These are phyloP conservation scores for Calocybe indica DNA, from an alignment of 768 basidiomycete genomes.

Conservation along the genomic window DNA sequence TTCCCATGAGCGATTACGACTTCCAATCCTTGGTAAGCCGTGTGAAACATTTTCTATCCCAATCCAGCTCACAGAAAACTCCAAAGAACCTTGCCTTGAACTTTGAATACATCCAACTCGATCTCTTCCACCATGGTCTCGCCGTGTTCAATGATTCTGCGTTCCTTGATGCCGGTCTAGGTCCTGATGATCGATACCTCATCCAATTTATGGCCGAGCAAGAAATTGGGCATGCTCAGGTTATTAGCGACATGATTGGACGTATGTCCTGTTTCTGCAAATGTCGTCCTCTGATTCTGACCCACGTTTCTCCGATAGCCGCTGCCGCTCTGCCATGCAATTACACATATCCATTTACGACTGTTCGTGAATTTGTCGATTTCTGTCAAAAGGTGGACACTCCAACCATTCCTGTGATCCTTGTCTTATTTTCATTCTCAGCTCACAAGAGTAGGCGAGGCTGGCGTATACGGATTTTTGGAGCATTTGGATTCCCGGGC, in stretches of 20 bases:
- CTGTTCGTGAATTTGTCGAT: conserved; percentile 53
- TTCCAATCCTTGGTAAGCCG: conserved; percentile 39
- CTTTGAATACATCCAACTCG: conserved; percentile 60
- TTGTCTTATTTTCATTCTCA: conserved; percentile 3
- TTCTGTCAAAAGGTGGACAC: conserved; percentile 44
- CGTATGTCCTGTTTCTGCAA: conserved; percentile 12
- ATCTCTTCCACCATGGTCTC: conserved; percentile 53
- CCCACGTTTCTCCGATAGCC: conserved; percentile 13
- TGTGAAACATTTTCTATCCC: not conserved
- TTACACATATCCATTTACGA: conserved; percentile 50
- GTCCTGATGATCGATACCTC: conserved; percentile 45
- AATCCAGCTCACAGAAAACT: not conserved
- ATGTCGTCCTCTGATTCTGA: not conserved
- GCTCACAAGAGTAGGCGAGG: conserved; percentile 49
- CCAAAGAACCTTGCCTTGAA: conserved; percentile 47
- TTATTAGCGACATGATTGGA: conserved; percentile 47
- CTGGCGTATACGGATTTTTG: conserved; percentile 8
- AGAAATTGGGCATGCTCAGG: conserved; percentile 54
- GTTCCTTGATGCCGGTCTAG: conserved; percentile 49
- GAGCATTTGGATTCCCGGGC: conserved; percentile 8
- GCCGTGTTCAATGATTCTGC: conserved; percentile 47
- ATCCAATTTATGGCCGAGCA: conserved; percentile 62
- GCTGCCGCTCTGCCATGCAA: conserved; percentile 48
- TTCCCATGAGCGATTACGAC: conserved; percentile 34
- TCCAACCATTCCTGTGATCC: not conserved